These are phyloP conservation scores for Eucalyptus polyanthemos DNA, from an alignment of 345 rosid genomes.

Conservation along the genomic window DNA sequence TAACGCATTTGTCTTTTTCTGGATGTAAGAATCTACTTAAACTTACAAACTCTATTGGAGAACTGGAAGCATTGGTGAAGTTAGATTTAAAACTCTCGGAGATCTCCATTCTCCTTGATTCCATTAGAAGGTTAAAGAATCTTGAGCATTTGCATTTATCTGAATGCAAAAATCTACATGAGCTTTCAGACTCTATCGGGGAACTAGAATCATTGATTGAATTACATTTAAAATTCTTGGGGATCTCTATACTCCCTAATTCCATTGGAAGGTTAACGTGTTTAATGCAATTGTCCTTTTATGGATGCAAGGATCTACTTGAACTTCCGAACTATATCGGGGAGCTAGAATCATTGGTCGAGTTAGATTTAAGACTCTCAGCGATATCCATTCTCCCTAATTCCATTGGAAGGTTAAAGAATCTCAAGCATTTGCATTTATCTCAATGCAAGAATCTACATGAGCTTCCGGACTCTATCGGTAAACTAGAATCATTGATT, in stretches of 20 bases:
- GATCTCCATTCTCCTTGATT: fast-evolving
- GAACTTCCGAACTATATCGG: fast-evolving
- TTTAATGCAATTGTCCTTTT: too few species aligned
- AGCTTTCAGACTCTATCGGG: fast-evolving
- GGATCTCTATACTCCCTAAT: fast-evolving
- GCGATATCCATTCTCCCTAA: fast-evolving
- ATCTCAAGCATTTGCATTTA: fast-evolving
- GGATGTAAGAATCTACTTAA: too few species aligned
- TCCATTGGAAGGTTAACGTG: fast-evolving
- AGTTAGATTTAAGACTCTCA: fast-evolving
- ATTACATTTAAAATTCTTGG: fast-evolving
- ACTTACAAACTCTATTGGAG: too few species aligned
- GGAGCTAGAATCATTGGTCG: fast-evolving
- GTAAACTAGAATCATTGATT: fast-evolving
- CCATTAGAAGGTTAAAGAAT: too few species aligned
- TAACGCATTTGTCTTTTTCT: too few species aligned
- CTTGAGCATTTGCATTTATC: fast-evolving
- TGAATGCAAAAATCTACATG: too few species aligned
- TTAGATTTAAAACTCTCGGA: too few species aligned
- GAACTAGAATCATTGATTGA: too few species aligned
- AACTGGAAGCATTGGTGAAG: too few species aligned
- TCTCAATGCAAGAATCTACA: fast-evolving
- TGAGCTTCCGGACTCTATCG: fast-evolving
- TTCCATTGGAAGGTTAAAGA: too few species aligned
- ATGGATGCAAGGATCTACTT: fast-evolving